phyloP scores from a whole-genome alignment of 2,329 filamentous ascomycete species.

The Colletotrichum gloeosporioides region DNA sequence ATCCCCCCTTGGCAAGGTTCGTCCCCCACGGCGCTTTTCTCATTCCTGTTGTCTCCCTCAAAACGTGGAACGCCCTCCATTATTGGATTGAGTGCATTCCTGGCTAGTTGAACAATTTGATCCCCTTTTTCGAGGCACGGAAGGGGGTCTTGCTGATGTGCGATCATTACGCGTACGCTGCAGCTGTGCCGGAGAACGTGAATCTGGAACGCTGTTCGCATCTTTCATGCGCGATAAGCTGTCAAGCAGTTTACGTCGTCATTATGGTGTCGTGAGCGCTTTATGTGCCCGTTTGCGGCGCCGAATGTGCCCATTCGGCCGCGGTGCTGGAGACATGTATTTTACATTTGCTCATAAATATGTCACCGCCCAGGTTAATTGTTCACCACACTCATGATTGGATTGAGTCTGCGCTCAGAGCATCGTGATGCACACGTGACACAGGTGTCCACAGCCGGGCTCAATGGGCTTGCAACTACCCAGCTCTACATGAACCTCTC shows the following conservation, averaged over 20 bases:
- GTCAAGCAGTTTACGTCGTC: neutral
- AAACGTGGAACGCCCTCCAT: neutral
- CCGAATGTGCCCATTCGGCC: neutral
- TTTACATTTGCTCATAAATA: neutral
- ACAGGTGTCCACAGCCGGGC: neutral
- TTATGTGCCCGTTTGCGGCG: neutral
- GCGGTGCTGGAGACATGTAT: neutral
- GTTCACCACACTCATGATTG: accelerated
- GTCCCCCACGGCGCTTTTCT: neutral
- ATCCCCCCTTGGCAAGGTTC: neutral
- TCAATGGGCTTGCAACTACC: neutral
- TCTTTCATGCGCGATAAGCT: neutral
- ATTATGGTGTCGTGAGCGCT: neutral
- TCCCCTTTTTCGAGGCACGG: neutral
- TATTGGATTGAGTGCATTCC: neutral
- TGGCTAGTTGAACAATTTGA: neutral
- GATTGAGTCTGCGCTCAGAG: neutral
- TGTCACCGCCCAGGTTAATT: neutral
- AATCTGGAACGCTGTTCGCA: neutral
- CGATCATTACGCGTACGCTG: neutral
- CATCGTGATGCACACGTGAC: no score
- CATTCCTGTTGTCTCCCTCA: neutral
- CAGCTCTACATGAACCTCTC: neutral
- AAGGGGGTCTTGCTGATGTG: neutral
- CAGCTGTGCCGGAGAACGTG: neutral